phyloP scores from a whole-genome alignment of 345 rosid genomes.

The Rubroshorea leprosula region DNA sequence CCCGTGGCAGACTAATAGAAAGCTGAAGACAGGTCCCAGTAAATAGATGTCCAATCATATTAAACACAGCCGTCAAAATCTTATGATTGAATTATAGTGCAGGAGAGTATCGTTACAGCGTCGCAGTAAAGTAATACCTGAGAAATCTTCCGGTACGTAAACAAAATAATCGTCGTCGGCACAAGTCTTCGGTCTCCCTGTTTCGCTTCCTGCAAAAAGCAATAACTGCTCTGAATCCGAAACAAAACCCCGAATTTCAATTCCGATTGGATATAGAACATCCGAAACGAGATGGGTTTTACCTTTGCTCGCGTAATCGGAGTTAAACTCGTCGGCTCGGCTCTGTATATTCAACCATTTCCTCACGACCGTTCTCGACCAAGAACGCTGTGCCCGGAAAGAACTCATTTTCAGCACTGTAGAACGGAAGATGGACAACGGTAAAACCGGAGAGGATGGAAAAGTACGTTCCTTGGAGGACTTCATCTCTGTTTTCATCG shows the following conservation, averaged over 20 bases:
- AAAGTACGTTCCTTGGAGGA: slow-evolving; percentile 46
- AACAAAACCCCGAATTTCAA: neutral
- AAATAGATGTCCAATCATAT: slow-evolving; percentile 18
- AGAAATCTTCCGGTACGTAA: slow-evolving; percentile 45
- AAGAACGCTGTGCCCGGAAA: slow-evolving; percentile 41
- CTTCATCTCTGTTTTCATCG: slow-evolving; percentile 34
- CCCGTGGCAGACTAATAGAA: slow-evolving; percentile 35
- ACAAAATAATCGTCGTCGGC: slow-evolving; percentile 51
- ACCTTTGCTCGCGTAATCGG: slow-evolving; percentile 62
- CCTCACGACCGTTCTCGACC: slow-evolving; percentile 65
- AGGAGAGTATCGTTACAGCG: neutral
- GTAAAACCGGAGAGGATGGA: neutral
- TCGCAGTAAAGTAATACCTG: slow-evolving; percentile 40
- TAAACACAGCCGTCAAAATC: slow-evolving; percentile 24
- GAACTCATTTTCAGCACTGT: neutral
- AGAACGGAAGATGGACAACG: neutral
- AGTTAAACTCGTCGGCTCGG: slow-evolving; percentile 59
- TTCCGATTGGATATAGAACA: slow-evolving; percentile 8
- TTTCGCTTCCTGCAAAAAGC: slow-evolving; percentile 18
- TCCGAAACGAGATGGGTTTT: neutral
- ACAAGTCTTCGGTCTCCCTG: slow-evolving; percentile 62
- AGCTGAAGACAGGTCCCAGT: neutral
- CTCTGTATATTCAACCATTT: slow-evolving; percentile 83
- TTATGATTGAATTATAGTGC: slow-evolving; percentile 11
- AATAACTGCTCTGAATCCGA: neutral